Base-by-base conservation (phyloP, 75 land plant genomes). In the Pinus taeda region DNA sequence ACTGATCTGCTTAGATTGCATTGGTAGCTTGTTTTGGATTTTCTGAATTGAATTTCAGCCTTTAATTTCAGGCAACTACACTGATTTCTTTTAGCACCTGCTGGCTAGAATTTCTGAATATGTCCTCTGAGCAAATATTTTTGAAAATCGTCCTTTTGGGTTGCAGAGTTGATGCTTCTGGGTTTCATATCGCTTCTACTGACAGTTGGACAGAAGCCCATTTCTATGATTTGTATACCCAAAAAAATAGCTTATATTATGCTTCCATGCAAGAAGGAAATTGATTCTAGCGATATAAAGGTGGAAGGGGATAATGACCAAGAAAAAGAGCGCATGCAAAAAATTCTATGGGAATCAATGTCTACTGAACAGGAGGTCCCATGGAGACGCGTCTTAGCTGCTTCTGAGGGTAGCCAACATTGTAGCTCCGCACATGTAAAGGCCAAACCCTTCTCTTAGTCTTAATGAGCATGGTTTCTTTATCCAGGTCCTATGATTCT, bases 121-220 rank as follows among this genome's bases (percentile, higher is more conserved):
- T 61, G 24, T 61, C 64, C n/a, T 20, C 64, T 61, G 22, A 22
- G 2, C 8, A 22, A 18, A 21, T 20, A 22, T 26, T 59, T 21
- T 39, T 78, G 22, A 14, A 45, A 22, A 3, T 18, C 14, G 4
- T 36, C n/a, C 14, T 66, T 12, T 69, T 18, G 74, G 76, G 22
- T 14, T 57, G 56, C 79, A 89, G 92, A 85, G 37, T 62, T 90
- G 55, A 87, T 90, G 89, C 83, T 85, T 4, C 39, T 90, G 78
- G 92, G 92, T 5, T 90, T 90, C 73, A 73, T 90, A 22, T 90
- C 92, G 4, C 80, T 90, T 80, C 77, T 87, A 29, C 84, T 90
- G 59, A 83, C 84, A 20, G 85, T 80, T 24, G 71, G 79, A 11
- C 83, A 87, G 59, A 69, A 71, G 57, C 33, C 71, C 1, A 75